Conservation (phyloP, 768 basidiomycete genomes). For the Naganishia friedmannii region DNA sequence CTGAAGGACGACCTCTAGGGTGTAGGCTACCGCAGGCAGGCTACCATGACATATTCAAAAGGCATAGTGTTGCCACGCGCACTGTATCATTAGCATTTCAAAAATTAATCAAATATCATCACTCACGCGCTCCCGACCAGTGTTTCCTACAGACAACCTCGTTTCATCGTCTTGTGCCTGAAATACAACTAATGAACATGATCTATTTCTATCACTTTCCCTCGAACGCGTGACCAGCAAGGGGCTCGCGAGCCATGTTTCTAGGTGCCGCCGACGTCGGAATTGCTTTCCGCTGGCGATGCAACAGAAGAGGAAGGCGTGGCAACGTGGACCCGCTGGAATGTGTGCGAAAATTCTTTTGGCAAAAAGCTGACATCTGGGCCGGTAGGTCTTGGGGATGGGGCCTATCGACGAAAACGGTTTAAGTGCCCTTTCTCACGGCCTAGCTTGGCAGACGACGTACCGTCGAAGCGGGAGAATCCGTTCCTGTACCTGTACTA, state of each 20-base stretch:
- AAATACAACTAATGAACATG: neutral
- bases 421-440: too few species aligned
- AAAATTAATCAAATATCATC: neutral
- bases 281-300: slow-evolving; percentile 11
- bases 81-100: slow-evolving; percentile 13
- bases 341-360: slow-evolving; percentile 1
- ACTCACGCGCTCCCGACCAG: neutral
- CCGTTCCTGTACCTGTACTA: slow-evolving; percentile 10
- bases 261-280: neutral
- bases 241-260: slow-evolving; percentile 5
- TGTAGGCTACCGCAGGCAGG: neutral
- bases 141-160: neutral
- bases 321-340: slow-evolving; percentile 19
- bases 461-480: slow-evolving; percentile 9
- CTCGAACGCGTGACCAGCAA: too few species aligned
- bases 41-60: neutral
- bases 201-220: too few species aligned
- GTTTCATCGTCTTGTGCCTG: neutral
- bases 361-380: neutral
- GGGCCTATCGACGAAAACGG: neutral
- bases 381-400: neutral
- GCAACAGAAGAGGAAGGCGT: slow-evolving; percentile 4
- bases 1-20: neutral
- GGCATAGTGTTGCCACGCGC: slow-evolving; percentile 7
- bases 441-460: neutral